A percentile compares a stretch with the other conserved stretches of the same genome.
Conservation (phyloP, 2,329 filamentous ascomycete species). For the Mycosphaerella arachidis region DNA sequence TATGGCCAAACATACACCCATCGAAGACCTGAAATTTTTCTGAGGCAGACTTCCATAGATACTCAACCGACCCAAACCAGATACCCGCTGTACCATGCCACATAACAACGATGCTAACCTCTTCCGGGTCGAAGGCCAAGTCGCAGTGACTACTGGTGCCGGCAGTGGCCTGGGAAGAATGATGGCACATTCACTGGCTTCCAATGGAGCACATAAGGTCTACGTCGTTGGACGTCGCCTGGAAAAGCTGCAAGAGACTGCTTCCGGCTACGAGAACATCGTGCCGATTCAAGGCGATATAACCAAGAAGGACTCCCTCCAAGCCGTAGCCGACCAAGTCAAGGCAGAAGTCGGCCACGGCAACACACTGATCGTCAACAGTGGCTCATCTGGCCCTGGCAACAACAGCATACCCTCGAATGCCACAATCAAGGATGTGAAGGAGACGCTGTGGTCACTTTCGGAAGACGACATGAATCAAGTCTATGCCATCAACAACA, state of each 20-base stretch:
- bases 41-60: not conserved
- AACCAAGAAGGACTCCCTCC: slow-evolving; percentile 39
- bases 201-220: slow-evolving; percentile 49
- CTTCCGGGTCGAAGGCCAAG: slow-evolving; percentile 49
- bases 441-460: slow-evolving; percentile 9
- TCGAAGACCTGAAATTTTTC: not conserved
- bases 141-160: slow-evolving; percentile 52
- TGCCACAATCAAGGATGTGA: slow-evolving; percentile 3
- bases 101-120: not conserved
- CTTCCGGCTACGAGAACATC: slow-evolving; percentile 31
- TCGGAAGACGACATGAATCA: slow-evolving; percentile 14
- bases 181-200: slow-evolving; percentile 39
- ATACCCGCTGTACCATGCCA: not conserved
- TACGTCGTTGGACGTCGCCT: slow-evolving; percentile 50
- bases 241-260: slow-evolving; percentile 42
- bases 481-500: slow-evolving; percentile 42
- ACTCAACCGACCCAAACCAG: not conserved
- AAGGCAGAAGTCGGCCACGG: slow-evolving; percentile 33
- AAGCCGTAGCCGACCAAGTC: slow-evolving; percentile 36
- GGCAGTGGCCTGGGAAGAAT: slow-evolving; percentile 47
- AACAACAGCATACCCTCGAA: not conserved
- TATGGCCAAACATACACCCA: not conserved
- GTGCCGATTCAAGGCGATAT: slow-evolving; percentile 43
- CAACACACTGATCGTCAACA: slow-evolving; percentile 8
- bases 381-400: slow-evolving; percentile 1